Percentiles rank a stretch among this genome's conserved stretches.
Conservation (phyloP, 768 basidiomycete species). For the Termitomyces sp. region DNA sequence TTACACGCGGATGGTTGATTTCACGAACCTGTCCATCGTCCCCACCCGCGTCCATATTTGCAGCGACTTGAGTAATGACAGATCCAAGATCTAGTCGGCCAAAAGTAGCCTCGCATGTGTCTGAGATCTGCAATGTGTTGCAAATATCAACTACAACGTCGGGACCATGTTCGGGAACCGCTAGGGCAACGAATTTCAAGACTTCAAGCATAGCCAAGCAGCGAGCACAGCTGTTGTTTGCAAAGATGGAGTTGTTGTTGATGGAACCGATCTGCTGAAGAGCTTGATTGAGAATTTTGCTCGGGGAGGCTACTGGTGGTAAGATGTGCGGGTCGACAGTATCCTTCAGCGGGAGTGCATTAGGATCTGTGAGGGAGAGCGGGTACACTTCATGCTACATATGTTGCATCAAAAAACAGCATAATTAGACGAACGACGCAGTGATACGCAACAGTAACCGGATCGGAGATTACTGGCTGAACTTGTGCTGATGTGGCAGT, state of each 20-base stretch:
- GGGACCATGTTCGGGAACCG: slow-evolving; percentile 57
- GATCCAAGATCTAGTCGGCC: slow-evolving; percentile 46
- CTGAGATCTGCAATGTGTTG: slow-evolving; percentile 48
- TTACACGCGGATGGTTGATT: not conserved
- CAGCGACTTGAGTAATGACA: slow-evolving; percentile 64
- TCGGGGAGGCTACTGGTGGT: slow-evolving; percentile 47
- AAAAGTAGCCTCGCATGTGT: slow-evolving; percentile 43
- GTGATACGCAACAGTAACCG: slow-evolving; percentile 43
- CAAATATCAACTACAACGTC: slow-evolving; percentile 55
- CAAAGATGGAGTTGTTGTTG: slow-evolving; percentile 45
- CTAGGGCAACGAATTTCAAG: slow-evolving; percentile 60
- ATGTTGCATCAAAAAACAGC: not conserved
- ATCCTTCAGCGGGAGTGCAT: slow-evolving; percentile 51
- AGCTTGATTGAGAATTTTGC: slow-evolving; percentile 44
- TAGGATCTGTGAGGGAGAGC: slow-evolving; percentile 56
- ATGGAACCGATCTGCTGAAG: slow-evolving; percentile 54
- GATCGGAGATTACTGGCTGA: slow-evolving; percentile 74
- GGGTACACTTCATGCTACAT: slow-evolving; percentile 54
- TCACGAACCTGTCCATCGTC: slow-evolving; percentile 62
- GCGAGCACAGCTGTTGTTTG: slow-evolving; percentile 45
- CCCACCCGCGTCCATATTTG: slow-evolving; percentile 66
- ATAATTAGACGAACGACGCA: not conserved
- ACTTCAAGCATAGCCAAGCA: slow-evolving; percentile 59
- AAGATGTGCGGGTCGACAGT: slow-evolving; percentile 61
- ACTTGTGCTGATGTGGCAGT: slow-evolving; percentile 68